Percentiles rank a stretch among this genome's conserved stretches.
Evolutionary conservation across 495 filamentous ascomycete genomes (phyloP).

Genomic region (Penicillium argentinense): DNA sequence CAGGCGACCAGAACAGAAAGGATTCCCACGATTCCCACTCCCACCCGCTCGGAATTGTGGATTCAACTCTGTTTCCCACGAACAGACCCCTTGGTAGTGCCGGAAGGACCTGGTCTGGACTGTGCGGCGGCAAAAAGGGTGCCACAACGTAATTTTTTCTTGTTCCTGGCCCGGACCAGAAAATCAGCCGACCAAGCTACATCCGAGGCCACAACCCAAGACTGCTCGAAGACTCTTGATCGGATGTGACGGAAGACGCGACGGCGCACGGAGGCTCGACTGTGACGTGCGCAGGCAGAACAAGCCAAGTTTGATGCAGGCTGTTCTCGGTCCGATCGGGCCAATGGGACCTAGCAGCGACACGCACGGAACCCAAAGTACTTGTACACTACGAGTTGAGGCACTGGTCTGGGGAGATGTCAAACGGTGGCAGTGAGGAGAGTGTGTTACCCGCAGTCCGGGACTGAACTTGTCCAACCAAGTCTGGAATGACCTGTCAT

Average conservation of each 20-base stretch:
- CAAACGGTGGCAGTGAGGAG: not conserved
- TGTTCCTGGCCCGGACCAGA: constrained; percentile 1
- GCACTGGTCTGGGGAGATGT: not conserved
- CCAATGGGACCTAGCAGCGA: constrained; percentile 10
- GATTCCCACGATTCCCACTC: constrained; percentile 5
- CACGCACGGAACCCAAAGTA: constrained; percentile 10
- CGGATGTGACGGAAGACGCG: constrained; percentile 20
- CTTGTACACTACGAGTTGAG: not conserved
- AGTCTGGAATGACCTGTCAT: constrained; percentile 32
- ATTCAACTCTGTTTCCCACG: not conserved
- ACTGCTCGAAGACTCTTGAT: constrained; percentile 3
- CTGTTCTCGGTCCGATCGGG: constrained; percentile 12
- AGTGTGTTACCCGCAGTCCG: constrained; percentile 6
- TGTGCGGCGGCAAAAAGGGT: not conserved
- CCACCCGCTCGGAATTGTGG: not conserved
- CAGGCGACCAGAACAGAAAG: constrained; percentile 5
- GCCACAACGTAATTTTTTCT: not conserved
- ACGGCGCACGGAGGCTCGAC: constrained; percentile 13
- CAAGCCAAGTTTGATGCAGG: constrained; percentile 6
- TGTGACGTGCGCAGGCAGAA: constrained; percentile 21
- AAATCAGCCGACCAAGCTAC: not conserved
- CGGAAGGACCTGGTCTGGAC: not conserved
- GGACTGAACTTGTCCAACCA: constrained; percentile 14
- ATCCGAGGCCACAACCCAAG: not conserved
- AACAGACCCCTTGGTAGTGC: not conserved